These are phyloP conservation scores for Phytophthora uliginosa DNA, from an alignment of 352 stramenopile genomes.

Conservation along the genomic window DNA sequence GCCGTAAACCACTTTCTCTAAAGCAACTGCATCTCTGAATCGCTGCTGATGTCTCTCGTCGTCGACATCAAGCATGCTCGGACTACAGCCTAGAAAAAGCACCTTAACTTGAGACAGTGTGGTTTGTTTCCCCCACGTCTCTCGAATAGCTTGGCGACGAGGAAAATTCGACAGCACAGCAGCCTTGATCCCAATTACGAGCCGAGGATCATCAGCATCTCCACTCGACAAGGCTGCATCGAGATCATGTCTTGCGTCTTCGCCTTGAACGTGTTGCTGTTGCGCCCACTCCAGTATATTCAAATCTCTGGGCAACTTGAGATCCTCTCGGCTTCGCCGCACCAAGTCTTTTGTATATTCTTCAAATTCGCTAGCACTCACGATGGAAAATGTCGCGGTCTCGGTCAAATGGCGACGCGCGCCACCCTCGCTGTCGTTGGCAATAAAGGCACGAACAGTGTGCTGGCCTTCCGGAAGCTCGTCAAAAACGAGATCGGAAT, in stretches of 20 bases:
- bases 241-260: background rate
- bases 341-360: background rate
- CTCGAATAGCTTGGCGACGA: constrained; percentile 38
- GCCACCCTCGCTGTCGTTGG: background rate
- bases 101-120: constrained; percentile 5
- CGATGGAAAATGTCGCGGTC: background rate
- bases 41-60: background rate
- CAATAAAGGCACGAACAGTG: constrained; percentile 6
- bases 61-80: background rate
- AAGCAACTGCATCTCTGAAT: constrained; percentile 2
- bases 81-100: constrained; percentile 17
- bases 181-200: constrained; percentile 56
- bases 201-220: background rate
- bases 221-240: constrained; percentile 3
- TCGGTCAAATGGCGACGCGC: background rate
- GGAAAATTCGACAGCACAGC: constrained; percentile 39
- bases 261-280: background rate
- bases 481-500: constrained; percentile 4
- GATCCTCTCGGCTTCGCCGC: background rate
- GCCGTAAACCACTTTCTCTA: constrained; percentile 38
- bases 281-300: constrained; percentile 8
- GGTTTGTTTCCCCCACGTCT: constrained; percentile 39
- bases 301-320: constrained; percentile 3
- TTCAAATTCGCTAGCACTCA: background rate
- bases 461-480: constrained; percentile 1